Conservation (phyloP, 1,284 basidiomycete genomes). For the Ceratobasidium sp. region DNA sequence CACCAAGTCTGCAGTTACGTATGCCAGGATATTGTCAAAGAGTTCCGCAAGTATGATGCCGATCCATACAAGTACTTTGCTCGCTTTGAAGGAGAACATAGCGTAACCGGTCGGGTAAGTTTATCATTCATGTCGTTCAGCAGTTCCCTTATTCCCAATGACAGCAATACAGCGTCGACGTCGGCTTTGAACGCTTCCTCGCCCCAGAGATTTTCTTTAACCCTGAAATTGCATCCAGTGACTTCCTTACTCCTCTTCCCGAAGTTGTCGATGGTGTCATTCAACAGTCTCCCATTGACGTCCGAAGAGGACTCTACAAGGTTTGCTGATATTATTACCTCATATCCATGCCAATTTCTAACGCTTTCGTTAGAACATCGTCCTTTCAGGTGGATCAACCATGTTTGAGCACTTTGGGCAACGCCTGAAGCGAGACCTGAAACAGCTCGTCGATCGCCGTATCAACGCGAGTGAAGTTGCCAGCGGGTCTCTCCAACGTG, state of each 20-base stretch:
- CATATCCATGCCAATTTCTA: neutral
- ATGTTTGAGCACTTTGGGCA: slow-evolving; percentile 99
- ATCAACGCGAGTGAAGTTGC: slow-evolving; percentile 79
- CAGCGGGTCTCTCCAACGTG: slow-evolving; percentile 80
- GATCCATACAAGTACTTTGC: slow-evolving; percentile 98
- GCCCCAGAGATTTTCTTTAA: slow-evolving; percentile 99
- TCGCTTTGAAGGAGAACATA: slow-evolving; percentile 91
- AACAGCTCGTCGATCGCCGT: slow-evolving; percentile 90
- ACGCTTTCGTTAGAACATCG: slow-evolving; percentile 74
- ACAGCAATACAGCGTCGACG: slow-evolving; percentile 88
- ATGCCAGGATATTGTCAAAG: slow-evolving; percentile 98
- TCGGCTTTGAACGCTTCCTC: slow-evolving; percentile 99
- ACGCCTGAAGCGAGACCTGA: slow-evolving; percentile 93
- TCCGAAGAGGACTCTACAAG: slow-evolving; percentile 93
- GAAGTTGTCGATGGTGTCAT: slow-evolving; percentile 98
- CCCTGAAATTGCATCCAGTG: slow-evolving; percentile 97
- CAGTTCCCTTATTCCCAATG: neutral
- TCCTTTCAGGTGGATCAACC: slow-evolving; percentile 92
- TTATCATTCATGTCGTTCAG: neutral
- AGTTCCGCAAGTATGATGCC: slow-evolving; percentile 97
- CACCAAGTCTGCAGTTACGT: slow-evolving; percentile 74
- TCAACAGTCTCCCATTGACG: slow-evolving; percentile 94
- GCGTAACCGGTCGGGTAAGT: slow-evolving; percentile 87
- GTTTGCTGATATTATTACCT: slow-evolving; percentile 50
- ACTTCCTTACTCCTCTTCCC: slow-evolving; percentile 96